These are phyloP conservation scores for Ophiostoma fasciatum DNA, from an alignment of 2,329 filamentous ascomycete genomes.

Conservation along the genomic window DNA sequence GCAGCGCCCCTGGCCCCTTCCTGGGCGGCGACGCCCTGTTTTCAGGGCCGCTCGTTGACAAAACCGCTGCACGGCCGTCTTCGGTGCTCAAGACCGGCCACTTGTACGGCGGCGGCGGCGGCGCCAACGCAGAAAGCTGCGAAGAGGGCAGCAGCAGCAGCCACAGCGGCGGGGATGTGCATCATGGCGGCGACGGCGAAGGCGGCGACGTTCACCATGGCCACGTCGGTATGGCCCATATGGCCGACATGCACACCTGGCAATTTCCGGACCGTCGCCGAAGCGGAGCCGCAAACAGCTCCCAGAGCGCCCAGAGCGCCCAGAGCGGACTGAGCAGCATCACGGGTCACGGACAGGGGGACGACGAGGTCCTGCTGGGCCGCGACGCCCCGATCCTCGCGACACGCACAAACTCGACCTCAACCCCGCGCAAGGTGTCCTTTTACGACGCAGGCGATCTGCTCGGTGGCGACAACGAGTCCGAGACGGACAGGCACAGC, in stretches of 20 bases:
- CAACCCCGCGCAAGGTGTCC: slow-evolving; percentile 47
- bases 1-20: slow-evolving; percentile 19
- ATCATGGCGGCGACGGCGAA: slow-evolving; percentile 10
- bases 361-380: slow-evolving; percentile 31
- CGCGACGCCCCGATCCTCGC: slow-evolving; percentile 20
- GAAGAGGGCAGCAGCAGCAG: neutral
- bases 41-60: neutral
- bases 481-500: slow-evolving; percentile 16
- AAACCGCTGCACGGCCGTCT: neutral
- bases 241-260: too few relatives aligned
- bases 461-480: slow-evolving; percentile 30
- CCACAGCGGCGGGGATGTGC: neutral
- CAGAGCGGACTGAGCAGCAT: slow-evolving; percentile 18
- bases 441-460: slow-evolving; percentile 80
- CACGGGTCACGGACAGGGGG: slow-evolving; percentile 21
- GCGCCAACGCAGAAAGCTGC: slow-evolving; percentile 8
- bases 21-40: slow-evolving; percentile 10
- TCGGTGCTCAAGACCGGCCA: slow-evolving; percentile 20
- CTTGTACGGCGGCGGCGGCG: slow-evolving; percentile 15
- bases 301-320: slow-evolving; percentile 19
- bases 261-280: slow-evolving; percentile 27
- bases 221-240: too few relatives aligned
- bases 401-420: slow-evolving; percentile 24
- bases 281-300: slow-evolving; percentile 15
- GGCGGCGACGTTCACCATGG: slow-evolving; percentile 25